These are phyloP conservation scores for Plectosphaerella cucumerina DNA, from an alignment of 2,329 filamentous ascomycete genomes.

Conservation along the genomic window DNA sequence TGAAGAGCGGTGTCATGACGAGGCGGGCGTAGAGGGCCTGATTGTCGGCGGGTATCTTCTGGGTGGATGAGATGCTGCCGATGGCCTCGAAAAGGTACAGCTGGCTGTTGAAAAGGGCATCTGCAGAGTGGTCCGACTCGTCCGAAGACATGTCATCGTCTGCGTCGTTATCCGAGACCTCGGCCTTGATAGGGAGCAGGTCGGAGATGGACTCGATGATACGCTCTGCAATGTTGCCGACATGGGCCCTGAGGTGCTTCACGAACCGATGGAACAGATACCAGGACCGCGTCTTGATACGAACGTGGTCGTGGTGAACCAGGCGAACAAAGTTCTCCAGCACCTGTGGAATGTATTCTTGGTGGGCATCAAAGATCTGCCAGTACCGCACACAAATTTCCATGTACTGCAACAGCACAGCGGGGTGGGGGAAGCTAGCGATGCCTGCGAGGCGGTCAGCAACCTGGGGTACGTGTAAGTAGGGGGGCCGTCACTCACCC, in stretches of 20 bases:
- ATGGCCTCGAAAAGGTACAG: conserved; percentile 93
- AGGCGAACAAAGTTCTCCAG: conserved; percentile 89
- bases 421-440: conserved; percentile 80
- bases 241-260: conserved; percentile 76
- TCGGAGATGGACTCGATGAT: conserved; percentile 89
- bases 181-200: conserved; percentile 84
- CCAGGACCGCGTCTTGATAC: conserved; percentile 89
- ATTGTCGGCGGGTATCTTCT: conserved; percentile 72
- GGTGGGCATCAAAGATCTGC: conserved; percentile 84
- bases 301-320: conserved; percentile 82
- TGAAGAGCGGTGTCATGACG: conserved; percentile 84
- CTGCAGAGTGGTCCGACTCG: conserved; percentile 83
- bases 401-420: conserved; percentile 95
- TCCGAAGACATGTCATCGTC: conserved; percentile 96
- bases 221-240: conserved; percentile 86
- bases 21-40: conserved; percentile 83
- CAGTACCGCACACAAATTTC: conserved; percentile 95
- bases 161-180: conserved; percentile 71
- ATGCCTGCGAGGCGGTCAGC: conserved; percentile 53
- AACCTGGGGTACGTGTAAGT: neutral
- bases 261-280: conserved; percentile 93
- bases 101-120: conserved; percentile 86
- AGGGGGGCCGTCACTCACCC: conserved; percentile 47
- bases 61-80: conserved; percentile 83
- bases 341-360: conserved; percentile 76